These are phyloP conservation scores for Beauveria bassiana DNA, from an alignment of 2,329 filamentous ascomycete genomes.

Conservation along the genomic window DNA sequence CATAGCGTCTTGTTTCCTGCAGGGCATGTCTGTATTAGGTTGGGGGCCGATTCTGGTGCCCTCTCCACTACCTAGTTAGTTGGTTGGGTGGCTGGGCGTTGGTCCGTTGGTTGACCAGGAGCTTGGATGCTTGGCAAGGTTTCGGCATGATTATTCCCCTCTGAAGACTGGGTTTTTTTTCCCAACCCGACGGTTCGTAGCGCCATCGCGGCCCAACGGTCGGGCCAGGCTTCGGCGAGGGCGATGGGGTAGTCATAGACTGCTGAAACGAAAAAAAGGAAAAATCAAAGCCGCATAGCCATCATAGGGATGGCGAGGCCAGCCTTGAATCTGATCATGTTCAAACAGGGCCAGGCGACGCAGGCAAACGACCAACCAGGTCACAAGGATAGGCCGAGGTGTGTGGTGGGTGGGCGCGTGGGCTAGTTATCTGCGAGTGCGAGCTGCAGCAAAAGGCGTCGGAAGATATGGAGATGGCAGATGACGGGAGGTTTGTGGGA, in stretches of 20 bases:
- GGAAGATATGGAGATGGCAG: background rate
- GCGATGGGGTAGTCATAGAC: background rate
- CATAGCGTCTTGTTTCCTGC: background rate
- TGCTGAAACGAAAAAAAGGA: background rate
- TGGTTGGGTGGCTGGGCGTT: background rate
- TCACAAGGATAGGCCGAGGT: constrained; percentile 3
- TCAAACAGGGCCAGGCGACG: constrained; percentile 2
- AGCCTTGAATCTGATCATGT: background rate
- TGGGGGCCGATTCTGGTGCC: background rate
- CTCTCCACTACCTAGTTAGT: background rate
- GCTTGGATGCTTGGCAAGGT: background rate
- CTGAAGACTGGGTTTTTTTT: background rate
- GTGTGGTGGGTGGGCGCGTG: constrained; percentile 2
- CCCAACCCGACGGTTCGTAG: background rate
- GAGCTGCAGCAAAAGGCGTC: background rate
- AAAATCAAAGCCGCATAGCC: background rate
- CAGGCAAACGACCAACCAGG: constrained; percentile 5
- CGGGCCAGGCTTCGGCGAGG: background rate
- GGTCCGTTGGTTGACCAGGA: background rate
- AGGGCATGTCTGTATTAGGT: background rate
- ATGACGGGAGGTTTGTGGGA: background rate
- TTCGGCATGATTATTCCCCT: background rate
- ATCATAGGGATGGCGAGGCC: background rate
- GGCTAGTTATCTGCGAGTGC: background rate
- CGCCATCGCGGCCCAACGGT: background rate